These are phyloP conservation scores for Ogataea haglerorum DNA, from an alignment of 805 yeast species.

Conservation along the genomic window DNA sequence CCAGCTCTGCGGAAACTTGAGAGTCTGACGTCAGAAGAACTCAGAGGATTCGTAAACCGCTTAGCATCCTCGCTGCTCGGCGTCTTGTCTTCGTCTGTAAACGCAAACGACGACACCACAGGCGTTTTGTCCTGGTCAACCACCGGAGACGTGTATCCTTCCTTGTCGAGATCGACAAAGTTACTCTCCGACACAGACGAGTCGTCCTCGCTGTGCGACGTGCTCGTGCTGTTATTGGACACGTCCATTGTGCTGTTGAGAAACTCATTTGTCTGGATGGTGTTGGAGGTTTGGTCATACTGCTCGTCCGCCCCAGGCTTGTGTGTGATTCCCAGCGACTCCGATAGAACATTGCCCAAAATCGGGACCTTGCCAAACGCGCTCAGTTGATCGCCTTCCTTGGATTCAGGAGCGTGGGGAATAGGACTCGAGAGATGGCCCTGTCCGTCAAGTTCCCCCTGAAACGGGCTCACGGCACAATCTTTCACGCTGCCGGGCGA, in stretches of 20 bases:
- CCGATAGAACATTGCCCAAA: constrained; percentile 13
- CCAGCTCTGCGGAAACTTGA: constrained; percentile 18
- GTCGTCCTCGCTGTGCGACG: constrained; percentile 7
- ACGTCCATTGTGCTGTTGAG: constrained; percentile 3
- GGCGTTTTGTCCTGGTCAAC: constrained; percentile 10
- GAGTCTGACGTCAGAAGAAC: constrained; percentile 11
- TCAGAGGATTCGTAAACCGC: constrained; percentile 23
- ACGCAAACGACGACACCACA: constrained; percentile 7
- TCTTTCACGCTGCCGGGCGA: constrained; percentile 19
- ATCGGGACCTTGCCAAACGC: constrained; percentile 8
- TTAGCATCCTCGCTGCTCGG: constrained; percentile 19
- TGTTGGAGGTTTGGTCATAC: constrained; percentile 13
- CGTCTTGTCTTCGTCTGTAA: constrained; percentile 20
- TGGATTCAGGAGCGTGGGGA: constrained; percentile 2
- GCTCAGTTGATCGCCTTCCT: neutral
- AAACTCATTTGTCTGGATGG: constrained; percentile 15
- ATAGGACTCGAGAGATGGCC: neutral
- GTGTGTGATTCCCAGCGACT: constrained; percentile 13
- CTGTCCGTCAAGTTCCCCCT: constrained; percentile 18
- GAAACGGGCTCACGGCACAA: constrained; percentile 12
- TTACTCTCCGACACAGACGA: constrained; percentile 27
- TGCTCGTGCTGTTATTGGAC: constrained; percentile 4
- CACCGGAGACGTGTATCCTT: constrained; percentile 8
- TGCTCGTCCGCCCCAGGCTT: constrained; percentile 6
- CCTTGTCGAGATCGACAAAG: constrained; percentile 21